Base-by-base conservation (phyloP, 306 rosid genomes). In the Pueraria montana region DNA sequence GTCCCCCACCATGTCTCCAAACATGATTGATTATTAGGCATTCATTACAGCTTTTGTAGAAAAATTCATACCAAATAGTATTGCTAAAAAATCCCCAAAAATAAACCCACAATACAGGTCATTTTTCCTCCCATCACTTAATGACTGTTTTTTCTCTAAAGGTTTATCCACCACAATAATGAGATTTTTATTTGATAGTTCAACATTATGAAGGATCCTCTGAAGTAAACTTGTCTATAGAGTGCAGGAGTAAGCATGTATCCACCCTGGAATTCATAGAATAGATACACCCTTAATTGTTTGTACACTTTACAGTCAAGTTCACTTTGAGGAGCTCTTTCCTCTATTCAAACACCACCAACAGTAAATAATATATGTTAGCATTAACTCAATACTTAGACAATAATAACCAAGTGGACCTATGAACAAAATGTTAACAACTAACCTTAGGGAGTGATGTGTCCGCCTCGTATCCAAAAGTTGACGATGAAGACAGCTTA, bases 401-500 rank as follows among this genome's bases (percentile, higher is more conserved):
- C 7, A 3, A 74, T 27, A 61, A 50, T n/a, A 81, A 45, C 32
- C 61, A 48, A 62, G 34, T 12, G 67, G 21, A 34, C 56, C n/a
- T 17, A 11, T 6, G 17, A 72, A 18, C 61, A 23, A 4, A 77
- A 50, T 7, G 32, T 56, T 59, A 66, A 72, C 21, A 45, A 72
- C 95, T 61, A 81, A 95, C 99, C 98, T 92, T 92, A 61, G 99
- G 93, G 80, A 87, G 89, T 17, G 92, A 86, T 8, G 82, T 70
- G 84, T 89, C 92, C 0, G 87, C 79, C 3, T 92, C 98, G 92
- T 94, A 95, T 77, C 98, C 97, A 81, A 88, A 92, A 66, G 96
- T 91, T 55, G 87, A 65, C 21, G 84, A 73, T 0, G 78, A 59
- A 32, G 90, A 80, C 52, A 82, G 59, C 72, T 38, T 56, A 6